Evolutionary conservation across 495 filamentous ascomycete species (phyloP).

Genomic region (Penicillium cosmopolitanum): DNA sequence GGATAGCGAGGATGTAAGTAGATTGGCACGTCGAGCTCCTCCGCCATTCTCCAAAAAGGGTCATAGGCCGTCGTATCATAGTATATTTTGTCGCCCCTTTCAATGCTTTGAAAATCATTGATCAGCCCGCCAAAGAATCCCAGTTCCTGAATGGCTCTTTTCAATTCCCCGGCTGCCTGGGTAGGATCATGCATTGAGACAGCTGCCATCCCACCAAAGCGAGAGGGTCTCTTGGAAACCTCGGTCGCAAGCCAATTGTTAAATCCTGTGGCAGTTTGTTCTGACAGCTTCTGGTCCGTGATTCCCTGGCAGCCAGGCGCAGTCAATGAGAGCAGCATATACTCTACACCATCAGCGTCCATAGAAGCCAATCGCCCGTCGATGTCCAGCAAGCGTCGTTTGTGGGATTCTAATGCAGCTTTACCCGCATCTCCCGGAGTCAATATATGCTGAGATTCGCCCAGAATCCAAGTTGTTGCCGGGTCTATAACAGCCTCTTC

Average conservation of each 20-base stretch:
- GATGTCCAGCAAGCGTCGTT: too few relatives aligned
- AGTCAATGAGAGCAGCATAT: slow-evolving; percentile 51
- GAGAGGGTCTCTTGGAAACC: slow-evolving; percentile 33
- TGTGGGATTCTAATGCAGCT: too few relatives aligned
- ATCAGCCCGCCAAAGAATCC: slow-evolving; percentile 63
- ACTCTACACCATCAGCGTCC: slow-evolving; percentile 51
- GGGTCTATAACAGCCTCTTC: too few relatives aligned
- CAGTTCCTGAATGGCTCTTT: slow-evolving; percentile 55
- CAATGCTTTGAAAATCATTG: slow-evolving; percentile 55
- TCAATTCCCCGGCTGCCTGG: slow-evolving; percentile 58
- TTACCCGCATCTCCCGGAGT: too few relatives aligned
- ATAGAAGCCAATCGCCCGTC: too few relatives aligned
- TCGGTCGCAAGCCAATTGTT: neutral
- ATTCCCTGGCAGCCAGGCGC: slow-evolving; percentile 55
- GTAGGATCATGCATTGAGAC: slow-evolving; percentile 59
- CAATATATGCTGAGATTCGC: too few relatives aligned
- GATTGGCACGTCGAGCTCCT: too few relatives aligned
- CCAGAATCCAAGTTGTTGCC: too few relatives aligned
- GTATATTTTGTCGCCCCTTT: slow-evolving; percentile 59
- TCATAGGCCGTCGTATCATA: slow-evolving; percentile 60
- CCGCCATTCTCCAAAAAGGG: slow-evolving; percentile 55
- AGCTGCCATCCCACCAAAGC: slow-evolving; percentile 52
- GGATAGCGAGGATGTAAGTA: too few relatives aligned
- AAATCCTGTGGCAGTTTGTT: slow-evolving; percentile 21
- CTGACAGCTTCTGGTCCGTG: slow-evolving; percentile 21